Conservation (phyloP, 805 yeast genomes). For the Cephaloascus fragrans region DNA sequence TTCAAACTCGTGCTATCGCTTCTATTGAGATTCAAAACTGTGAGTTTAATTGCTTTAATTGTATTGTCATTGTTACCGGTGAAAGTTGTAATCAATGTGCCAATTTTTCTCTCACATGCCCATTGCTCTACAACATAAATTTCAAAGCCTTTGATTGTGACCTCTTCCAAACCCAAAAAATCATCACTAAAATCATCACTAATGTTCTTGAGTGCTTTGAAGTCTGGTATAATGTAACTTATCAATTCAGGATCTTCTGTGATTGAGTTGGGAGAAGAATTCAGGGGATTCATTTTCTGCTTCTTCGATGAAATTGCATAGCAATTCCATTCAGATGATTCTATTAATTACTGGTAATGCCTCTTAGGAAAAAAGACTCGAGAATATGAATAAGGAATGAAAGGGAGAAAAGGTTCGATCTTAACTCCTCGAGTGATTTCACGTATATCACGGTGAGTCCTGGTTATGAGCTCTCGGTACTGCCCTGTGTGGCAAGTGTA, state of each 20-base stretch:
- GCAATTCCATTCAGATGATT: no score
- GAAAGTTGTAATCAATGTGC: slow-evolving; percentile 65
- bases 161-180: slow-evolving; percentile 31
- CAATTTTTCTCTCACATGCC: slow-evolving; percentile 64
- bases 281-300: no score
- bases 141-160: slow-evolving; percentile 66
- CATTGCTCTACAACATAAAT: slow-evolving; percentile 92
- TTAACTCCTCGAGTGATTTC: no score
- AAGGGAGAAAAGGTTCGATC: no score
- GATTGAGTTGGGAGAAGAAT: not conserved
- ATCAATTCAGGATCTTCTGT: slow-evolving; percentile 6
- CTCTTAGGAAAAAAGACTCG: no score
- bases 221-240: slow-evolving; percentile 46
- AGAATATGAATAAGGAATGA: no score
- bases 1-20: slow-evolving; percentile 24
- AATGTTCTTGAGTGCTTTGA: slow-evolving; percentile 40
- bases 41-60: slow-evolving; percentile 47
- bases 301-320: no score
- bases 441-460: no score
- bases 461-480: no score
- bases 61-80: slow-evolving; percentile 74
- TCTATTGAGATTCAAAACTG: slow-evolving; percentile 41
- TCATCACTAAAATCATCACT: slow-evolving; percentile 28
- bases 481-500: no score
- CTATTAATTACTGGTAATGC: no score